Evolutionary conservation across 108 stramenopile genomes (phyloP), one percentile per base, ranked within the genome.

Genomic region (Nitzschia sp.): DNA sequence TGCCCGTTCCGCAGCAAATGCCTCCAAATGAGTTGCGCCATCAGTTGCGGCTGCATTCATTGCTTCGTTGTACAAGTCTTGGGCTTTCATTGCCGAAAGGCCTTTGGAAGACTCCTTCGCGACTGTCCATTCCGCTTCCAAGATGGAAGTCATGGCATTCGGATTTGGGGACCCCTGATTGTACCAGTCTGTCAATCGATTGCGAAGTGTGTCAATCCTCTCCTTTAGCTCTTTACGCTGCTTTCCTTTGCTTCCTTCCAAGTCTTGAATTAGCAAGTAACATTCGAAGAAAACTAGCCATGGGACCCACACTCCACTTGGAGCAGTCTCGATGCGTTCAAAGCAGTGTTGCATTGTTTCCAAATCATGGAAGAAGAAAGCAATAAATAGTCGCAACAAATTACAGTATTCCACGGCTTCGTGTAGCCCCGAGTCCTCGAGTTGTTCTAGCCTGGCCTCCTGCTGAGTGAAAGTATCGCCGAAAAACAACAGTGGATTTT

Each of bases 1-100:
- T 0, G 73, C 73, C 5, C 58, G 50, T 53, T 74, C 73, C 38
- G 51, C 20, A 44, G 63, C 63, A 59, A 67, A 67, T 10, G 73
- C 73, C 29, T 74, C 73, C 29, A 74, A 21, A 51, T 74, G 65
- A n/a, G 21, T 48, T 0, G 38, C 15, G 19, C 63, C 73, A 17
- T 67, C 57, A 15, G 42, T 40, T 11, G 24, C 48, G 34, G 73
- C 73, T 11, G 57, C 66, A 7, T 63, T 22, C 25, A 74, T 61
- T 8, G 73, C 73, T 38, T 67, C 66, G 20, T 74, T 65, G 26
- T 25, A 74, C 2, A 67, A n/a, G 10, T 61, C 53, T 46, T 67
- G 57, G 0, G 66, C 63, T 59, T 61, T 74, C 38, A 74, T 51
- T 8, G 66, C 22, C 17, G 73, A 40, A 5, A 71, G 22, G 10